Evolutionary conservation across 2,329 filamentous ascomycete genomes (phyloP), one percentile per base, ranked within the genome.

Genomic region (Neurospora sp.): DNA sequence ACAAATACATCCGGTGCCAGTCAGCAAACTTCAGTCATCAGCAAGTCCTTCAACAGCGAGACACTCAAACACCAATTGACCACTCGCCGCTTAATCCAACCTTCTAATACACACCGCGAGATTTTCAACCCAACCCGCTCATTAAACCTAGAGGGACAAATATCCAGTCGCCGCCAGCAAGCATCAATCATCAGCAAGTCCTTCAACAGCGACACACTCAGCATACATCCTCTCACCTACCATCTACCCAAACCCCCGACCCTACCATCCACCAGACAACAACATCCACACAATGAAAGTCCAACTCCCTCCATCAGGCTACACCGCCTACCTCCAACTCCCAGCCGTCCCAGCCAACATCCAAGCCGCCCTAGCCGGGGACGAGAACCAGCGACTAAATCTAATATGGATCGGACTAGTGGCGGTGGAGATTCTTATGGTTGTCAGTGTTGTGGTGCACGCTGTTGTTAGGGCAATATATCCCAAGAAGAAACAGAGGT

Each of bases 321-420:
- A 46, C 19, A 28, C 46, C 46, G 6, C 52, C 52, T 62, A 62
- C 52, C 4, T 62, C 0, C 2, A 62, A 36, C 12, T 62, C 23
- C 52, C 23, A 15, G 19, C 46, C 15, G 52, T 62, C 15, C 52
- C 52, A 33, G 52, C 52, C 65, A 73, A 72, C 69, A 66, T 75
- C 36, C 67, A 19, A 52, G 68, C 71, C n/a, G 72, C 69, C 5
- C 72, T 77, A 65, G 70, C 74, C 66, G 72, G 72, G 46, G 73
- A 76, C 67, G 77, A 78, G 67, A 73, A 78, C 72, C 69, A 74
- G 66, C 67, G 78, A 37, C 75, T 78, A 33, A 77, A 78, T 72
- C 71, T 71, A 40, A 69, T 78, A 38, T 78, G 77, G 77, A 74
- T 78, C 39, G 71, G 73, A 15, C 70, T 78, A 52, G 69, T 78